These are phyloP conservation scores for Castanea mollissima DNA, from an alignment of 306 rosid genomes.

Conservation along the genomic window DNA sequence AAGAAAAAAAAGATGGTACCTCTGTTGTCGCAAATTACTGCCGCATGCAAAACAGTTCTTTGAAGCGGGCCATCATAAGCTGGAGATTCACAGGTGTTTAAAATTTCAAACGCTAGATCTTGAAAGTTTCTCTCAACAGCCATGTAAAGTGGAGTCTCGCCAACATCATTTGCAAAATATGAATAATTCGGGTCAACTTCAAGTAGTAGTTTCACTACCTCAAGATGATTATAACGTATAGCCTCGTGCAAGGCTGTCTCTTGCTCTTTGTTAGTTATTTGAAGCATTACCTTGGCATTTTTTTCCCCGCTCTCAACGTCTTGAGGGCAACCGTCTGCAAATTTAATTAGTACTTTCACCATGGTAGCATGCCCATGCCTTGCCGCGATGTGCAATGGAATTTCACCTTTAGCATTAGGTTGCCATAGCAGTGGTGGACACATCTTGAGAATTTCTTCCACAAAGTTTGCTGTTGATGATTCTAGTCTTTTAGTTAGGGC, in stretches of 20 bases:
- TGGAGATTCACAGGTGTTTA: neutral
- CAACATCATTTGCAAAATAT: neutral
- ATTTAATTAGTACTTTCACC: too few relatives aligned
- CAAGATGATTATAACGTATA: neutral
- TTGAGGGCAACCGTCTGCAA: too few relatives aligned
- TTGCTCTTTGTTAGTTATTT: neutral
- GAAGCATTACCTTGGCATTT: neutral
- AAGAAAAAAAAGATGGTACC: too few relatives aligned
- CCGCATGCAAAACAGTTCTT: constrained; percentile 9
- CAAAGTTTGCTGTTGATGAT: too few relatives aligned
- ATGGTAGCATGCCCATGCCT: too few relatives aligned
- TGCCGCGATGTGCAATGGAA: too few relatives aligned
- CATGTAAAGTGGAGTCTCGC: neutral
- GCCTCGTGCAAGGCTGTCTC: constrained; percentile 18
- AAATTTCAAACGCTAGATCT: neutral
- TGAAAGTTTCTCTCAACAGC: neutral
- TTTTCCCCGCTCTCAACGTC: neutral
- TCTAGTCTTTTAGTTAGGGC: too few relatives aligned
- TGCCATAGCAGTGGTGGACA: too few relatives aligned
- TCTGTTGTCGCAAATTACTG: neutral
- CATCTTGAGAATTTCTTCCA: too few relatives aligned
- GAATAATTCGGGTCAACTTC: neutral
- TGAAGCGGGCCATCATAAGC: neutral
- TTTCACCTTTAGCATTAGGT: too few relatives aligned
- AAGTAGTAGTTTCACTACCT: neutral